Base-by-base conservation (phyloP, 345 rosid species). In the Lepidium aucheri region DNA sequence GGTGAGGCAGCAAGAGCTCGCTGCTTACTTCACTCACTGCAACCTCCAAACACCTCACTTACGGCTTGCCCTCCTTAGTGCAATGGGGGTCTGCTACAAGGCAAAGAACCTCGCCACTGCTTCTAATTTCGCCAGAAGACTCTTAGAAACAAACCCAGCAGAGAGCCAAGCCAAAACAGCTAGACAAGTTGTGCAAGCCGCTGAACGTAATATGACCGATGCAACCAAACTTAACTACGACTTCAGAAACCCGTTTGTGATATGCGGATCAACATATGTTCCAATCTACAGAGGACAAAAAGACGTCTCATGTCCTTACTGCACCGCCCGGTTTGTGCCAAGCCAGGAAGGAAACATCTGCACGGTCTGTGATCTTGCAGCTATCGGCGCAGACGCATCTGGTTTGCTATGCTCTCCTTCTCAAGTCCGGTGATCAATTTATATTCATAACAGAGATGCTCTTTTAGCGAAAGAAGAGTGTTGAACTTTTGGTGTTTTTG, bases 21-120 rank as follows among this genome's bases (percentile, higher is more conserved):
- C 99, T 12, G 97, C 99, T 41, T 94, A 94, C 76, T 90, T 90
- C 85, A 94, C 99, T 63, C 96, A 94, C 75, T 86, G 94, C 74
- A 85, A 82, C 73, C 95, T 94, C 78, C 98, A 90, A 69, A 38
- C 67, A 57, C 94, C 98, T 49, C 98, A 93, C 74, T 53, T 86
- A 45, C 76, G 94, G 74, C 87, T 93, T 2, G 97, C 97, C 1
- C 69, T 93, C 63, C 80, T 46, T 9, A 90, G 83, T 40, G 97
- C 97, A 30, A 90, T 90, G 96, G 71, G 78, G 5, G 76, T 90
- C 12, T 87, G 96, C 84, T 93, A 52, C 82, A 93, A 82, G 83
- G 74, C 88, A 8, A 88, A 76, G 88, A 93, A 93, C 81, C 68
- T 80, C 2, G 83, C 87, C 1, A 90, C 92, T 4, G 97, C 99